These are phyloP conservation scores for Oryza glaberrima DNA, from an alignment of 176 grass and related monocot genomes.

Conservation along the genomic window DNA sequence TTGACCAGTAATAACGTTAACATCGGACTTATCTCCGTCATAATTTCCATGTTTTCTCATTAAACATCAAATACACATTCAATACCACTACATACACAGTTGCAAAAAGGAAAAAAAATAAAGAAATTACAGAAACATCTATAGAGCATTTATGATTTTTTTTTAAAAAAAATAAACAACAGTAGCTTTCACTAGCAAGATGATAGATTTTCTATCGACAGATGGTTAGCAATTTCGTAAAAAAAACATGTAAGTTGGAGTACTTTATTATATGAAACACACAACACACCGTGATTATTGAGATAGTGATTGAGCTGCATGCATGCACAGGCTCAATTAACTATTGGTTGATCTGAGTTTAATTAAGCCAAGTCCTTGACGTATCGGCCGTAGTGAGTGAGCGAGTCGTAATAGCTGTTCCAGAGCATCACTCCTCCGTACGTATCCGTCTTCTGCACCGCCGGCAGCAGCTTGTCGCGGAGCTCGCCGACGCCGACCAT, in stretches of 20 bases:
- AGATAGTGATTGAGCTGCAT: neutral
- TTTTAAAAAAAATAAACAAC: no score
- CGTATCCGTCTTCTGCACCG: neutral
- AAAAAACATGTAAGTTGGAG: neutral
- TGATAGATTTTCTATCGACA: no score
- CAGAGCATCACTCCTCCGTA: slow-evolving; percentile 36
- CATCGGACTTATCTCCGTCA: no score
- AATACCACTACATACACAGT: neutral
- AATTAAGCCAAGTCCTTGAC: slow-evolving; percentile 20
- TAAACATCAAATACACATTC: neutral
- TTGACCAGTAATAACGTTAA: no score
- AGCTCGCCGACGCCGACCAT: neutral
- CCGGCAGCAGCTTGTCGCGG: neutral
- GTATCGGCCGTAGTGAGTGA: neutral
- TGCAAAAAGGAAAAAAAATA: no score
- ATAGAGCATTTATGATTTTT: neutral
- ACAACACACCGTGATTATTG: neutral
- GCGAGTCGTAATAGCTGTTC: slow-evolving; percentile 17
- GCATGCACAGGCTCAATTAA: neutral
- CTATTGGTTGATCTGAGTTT: neutral
- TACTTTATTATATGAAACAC: no score
- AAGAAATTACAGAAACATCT: no score
- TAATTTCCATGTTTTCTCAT: neutral
- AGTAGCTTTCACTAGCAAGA: neutral
- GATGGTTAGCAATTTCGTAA: neutral